phyloP scores from a whole-genome alignment of 768 basidiomycete species.

The Rhodotorula sphaerocarpa region DNA sequence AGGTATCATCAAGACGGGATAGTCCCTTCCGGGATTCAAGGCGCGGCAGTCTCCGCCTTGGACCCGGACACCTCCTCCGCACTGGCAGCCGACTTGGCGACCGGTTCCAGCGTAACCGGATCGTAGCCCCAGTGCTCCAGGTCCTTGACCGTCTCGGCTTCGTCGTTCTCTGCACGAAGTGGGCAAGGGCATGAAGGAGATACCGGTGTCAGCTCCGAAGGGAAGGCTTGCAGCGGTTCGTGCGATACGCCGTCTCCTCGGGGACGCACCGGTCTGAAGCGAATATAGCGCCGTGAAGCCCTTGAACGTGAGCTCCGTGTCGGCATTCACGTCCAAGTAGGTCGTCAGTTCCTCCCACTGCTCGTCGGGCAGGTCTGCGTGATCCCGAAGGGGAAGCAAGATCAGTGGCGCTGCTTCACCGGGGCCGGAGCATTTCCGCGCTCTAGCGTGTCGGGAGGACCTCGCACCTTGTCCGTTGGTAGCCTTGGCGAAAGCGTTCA shows the following conservation, averaged over 20 bases:
- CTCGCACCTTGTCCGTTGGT: constrained; percentile 24
- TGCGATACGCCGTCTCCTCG: no score
- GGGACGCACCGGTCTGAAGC: constrained; percentile 19
- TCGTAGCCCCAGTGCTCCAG: constrained; percentile 26
- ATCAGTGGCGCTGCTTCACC: neutral
- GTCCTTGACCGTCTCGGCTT: constrained; percentile 23
- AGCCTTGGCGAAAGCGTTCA: constrained; percentile 16
- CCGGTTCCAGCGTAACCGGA: constrained; percentile 8
- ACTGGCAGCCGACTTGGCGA: neutral
- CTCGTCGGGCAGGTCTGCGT: constrained; percentile 17
- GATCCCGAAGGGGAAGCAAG: neutral
- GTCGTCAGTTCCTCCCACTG: constrained; percentile 24
- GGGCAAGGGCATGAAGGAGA: no score
- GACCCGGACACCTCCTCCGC: neutral
- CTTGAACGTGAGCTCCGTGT: constrained; percentile 20
- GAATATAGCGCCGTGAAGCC: constrained; percentile 27
- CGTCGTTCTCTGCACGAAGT: constrained; percentile 21
- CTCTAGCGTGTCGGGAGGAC: neutral
- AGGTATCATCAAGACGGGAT: no score
- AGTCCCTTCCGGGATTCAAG: no score
- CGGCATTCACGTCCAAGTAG: constrained; percentile 20
- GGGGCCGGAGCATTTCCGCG: no score
- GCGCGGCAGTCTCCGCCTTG: neutral
- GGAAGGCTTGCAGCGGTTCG: neutral
- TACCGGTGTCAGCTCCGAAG: no score